Evolutionary conservation across 805 yeast genomes (phyloP), one percentile per base, ranked within the genome.

Genomic region (Tetrapisispora fleetii): DNA sequence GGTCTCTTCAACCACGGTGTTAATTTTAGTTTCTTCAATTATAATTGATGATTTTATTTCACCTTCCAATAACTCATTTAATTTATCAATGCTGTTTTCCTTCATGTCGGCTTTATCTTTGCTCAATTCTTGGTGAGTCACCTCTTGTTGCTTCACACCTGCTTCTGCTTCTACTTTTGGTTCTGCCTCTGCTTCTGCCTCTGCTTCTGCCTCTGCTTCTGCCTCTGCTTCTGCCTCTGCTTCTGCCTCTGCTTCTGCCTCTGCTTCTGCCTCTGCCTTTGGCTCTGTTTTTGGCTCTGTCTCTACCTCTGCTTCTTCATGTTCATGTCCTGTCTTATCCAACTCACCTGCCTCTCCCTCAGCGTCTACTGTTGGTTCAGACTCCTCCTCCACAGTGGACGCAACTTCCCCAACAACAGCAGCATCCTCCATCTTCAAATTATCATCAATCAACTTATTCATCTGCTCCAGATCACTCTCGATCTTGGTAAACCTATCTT

Each of bases 391-490:
- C 3, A 17, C 4, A 19, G 3, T 3, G 13, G 32, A 8, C 11
- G 13, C 30, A 14, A 19, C 38, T 30, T 36, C 27, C 5, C 22
- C 27, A 35, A n/a, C 35, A 17, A 7, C 8, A 17, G 16, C 24
- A 30, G 5, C 22, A 22, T 45, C 47, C 13, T 17, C 16, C 14
- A 57, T 46, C 36, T 63, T 60, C 40, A 66, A 47, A 50, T 66
- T 66, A 42, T 64, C 66, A 41, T 60, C 66, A 18, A 66, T 60
- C 56, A 65, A 58, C 35, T 61, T 59, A 47, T 66, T 66, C 63
- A 66, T 62, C 46, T 65, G 60, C 39, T 61, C 58, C 40, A 66
- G 62, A 41, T 64, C 68, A 30, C 57, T 48, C 48, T 66, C 70
- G 32, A 66, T 61, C 36, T 64, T 66, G 6, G 69, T 65, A 39